These are phyloP conservation scores for Triangularia verruculosa DNA, from an alignment of 2,329 filamentous ascomycete species.

Conservation along the genomic window DNA sequence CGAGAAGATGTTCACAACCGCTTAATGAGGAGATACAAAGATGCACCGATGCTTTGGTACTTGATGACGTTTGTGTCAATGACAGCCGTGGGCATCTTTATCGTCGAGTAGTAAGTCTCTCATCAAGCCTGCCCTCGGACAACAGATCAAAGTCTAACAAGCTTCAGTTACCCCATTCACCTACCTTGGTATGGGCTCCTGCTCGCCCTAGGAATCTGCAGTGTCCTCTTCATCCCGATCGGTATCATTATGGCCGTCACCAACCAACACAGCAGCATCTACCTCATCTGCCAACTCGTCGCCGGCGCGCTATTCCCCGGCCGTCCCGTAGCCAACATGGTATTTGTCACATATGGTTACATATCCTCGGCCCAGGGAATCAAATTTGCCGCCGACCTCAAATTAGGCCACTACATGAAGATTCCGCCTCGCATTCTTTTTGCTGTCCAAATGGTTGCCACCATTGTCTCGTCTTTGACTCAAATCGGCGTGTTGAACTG, in stretches of 20 bases:
- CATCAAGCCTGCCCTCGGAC: constrained; percentile 7
- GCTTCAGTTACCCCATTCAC: constrained; percentile 68
- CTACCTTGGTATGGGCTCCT: constrained; percentile 84
- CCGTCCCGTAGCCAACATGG: constrained; percentile 86
- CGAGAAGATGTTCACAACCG: constrained; percentile 81
- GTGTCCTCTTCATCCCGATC: constrained; percentile 82
- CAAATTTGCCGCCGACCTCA: constrained; percentile 84
- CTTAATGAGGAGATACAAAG: constrained; percentile 77
- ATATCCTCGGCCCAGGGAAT: constrained; percentile 86
- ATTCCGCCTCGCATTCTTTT: constrained; percentile 78
- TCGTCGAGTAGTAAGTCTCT: constrained; percentile 72
- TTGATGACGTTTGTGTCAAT: constrained; percentile 70
- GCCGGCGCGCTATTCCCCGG: constrained; percentile 81
- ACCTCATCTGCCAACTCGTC: constrained; percentile 81
- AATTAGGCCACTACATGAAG: constrained; percentile 86
- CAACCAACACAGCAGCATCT: constrained; percentile 83
- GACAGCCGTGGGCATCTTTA: constrained; percentile 75
- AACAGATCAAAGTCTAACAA: constrained; percentile 21
- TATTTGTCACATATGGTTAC: constrained; percentile 88
- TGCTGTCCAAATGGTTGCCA: constrained; percentile 73
- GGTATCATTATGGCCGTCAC: constrained; percentile 93
- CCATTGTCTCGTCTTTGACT: constrained; percentile 71
- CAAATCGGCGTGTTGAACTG: constrained; percentile 85
- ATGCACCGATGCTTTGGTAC: constrained; percentile 82
- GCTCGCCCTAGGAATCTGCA: constrained; percentile 73